These are phyloP conservation scores for Quercus alba DNA, from an alignment of 306 rosid genomes.

Conservation along the genomic window DNA sequence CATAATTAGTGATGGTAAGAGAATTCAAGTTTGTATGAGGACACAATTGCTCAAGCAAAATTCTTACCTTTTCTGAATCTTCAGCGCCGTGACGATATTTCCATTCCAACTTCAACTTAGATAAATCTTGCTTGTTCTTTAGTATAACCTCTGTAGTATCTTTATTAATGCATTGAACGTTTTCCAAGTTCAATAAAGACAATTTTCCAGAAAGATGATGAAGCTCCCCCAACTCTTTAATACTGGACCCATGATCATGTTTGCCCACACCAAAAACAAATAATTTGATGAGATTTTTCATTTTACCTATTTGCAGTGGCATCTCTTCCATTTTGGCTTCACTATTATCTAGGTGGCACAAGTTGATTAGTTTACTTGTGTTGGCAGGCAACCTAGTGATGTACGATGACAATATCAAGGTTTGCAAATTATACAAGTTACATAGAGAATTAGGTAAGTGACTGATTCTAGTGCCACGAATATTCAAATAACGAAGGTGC, in stretches of 20 bases:
- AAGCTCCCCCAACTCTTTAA: constrained; percentile 30
- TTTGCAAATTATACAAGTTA: constrained; percentile 34
- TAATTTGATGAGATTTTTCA: constrained; percentile 26
- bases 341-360: constrained; percentile 30
- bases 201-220: constrained; percentile 22
- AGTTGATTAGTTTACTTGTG: constrained; percentile 28
- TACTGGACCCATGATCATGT: constrained; percentile 14
- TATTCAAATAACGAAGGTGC: constrained; percentile 16
- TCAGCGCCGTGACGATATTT: constrained; percentile 16
- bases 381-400: constrained; percentile 20
- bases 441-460: constrained; percentile 26
- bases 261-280: constrained; percentile 24
- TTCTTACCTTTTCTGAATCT: constrained; percentile 18
- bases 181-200: constrained; percentile 19
- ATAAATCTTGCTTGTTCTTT: constrained; percentile 33
- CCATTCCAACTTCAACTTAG: constrained; percentile 32
- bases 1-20: constrained; percentile 25
- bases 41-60: constrained; percentile 15
- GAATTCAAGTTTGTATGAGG: constrained; percentile 30
- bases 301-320: constrained; percentile 26
- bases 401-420: constrained; percentile 23
- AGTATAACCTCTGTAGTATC: constrained; percentile 26
- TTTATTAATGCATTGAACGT: not conserved
- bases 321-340: constrained; percentile 21
- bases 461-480: not conserved